phyloP scores from a whole-genome alignment of 176 grass and related monocot genomes.

The Rhynchospora breviuscula region DNA sequence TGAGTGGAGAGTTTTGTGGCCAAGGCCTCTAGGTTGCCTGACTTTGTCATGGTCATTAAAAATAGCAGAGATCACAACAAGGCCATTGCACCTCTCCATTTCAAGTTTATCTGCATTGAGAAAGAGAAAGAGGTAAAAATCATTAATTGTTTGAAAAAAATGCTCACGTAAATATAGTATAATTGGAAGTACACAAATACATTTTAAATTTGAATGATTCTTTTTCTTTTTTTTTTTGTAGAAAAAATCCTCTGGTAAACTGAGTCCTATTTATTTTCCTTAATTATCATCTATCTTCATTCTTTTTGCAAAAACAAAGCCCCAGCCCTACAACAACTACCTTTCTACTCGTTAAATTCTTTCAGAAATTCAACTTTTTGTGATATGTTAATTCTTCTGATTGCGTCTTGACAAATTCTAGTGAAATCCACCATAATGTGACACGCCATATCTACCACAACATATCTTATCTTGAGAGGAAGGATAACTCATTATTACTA shows the following conservation, averaged over 20 bases:
- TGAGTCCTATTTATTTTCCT: too few relatives aligned
- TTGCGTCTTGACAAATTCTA: not conserved
- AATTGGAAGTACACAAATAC: too few relatives aligned
- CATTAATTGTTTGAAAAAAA: not conserved
- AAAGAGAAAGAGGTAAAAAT: not conserved
- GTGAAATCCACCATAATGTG: not conserved
- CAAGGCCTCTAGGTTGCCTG: slow-evolving; percentile 67
- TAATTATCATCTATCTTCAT: too few relatives aligned
- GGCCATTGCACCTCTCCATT: slow-evolving; percentile 58
- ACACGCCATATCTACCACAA: not conserved
- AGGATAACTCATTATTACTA: not conserved
- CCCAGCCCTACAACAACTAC: not conserved
- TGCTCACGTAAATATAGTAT: not conserved
- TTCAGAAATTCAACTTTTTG: not conserved
- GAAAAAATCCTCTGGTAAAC: too few relatives aligned
- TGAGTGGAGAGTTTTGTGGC: slow-evolving; percentile 33
- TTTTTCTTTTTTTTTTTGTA: too few relatives aligned
- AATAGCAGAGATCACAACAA: slow-evolving; percentile 78
- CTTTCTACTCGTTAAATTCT: not conserved
- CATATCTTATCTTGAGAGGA: not conserved
- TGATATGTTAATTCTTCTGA: not conserved
- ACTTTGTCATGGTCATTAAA: slow-evolving; percentile 86
- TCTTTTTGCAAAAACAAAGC: too few relatives aligned
- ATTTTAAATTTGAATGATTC: too few relatives aligned
- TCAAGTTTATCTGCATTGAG: slow-evolving; percentile 46